phyloP scores from a whole-genome alignment of 768 basidiomycete genomes.

The Kwoniella mangroviensis region DNA sequence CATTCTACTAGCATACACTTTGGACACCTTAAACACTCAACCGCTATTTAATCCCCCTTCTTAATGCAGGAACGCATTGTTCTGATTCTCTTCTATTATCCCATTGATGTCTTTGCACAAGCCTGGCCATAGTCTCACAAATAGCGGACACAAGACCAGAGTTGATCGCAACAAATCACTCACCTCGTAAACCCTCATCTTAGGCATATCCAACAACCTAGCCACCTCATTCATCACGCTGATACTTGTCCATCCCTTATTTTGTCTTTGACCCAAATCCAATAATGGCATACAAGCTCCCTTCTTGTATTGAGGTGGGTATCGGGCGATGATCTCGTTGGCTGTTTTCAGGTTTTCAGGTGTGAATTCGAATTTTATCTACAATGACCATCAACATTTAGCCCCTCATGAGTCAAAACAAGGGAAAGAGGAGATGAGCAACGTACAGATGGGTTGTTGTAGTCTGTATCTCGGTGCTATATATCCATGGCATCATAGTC shows the following conservation, averaged over 20 bases:
- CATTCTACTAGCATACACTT: too few species aligned
- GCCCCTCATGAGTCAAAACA: neutral
- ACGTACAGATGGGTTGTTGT: slow-evolving; percentile 87
- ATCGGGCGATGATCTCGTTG: slow-evolving; percentile 84
- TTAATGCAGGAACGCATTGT: too few species aligned
- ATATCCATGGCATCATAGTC: neutral
- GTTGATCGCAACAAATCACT: too few species aligned
- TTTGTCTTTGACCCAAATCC: slow-evolving; percentile 94
- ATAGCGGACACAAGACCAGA: too few species aligned
- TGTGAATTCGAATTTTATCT: slow-evolving; percentile 91
- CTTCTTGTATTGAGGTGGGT: slow-evolving; percentile 98
- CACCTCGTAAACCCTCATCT: slow-evolving; percentile 95
- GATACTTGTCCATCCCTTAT: slow-evolving; percentile 97
- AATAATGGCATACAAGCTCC: slow-evolving; percentile 96
- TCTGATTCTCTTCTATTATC: too few species aligned
- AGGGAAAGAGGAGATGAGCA: neutral
- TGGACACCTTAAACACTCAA: too few species aligned
- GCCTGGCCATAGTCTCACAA: too few species aligned
- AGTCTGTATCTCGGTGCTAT: slow-evolving; percentile 93
- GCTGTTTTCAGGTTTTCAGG: slow-evolving; percentile 82
- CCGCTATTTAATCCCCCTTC: too few species aligned
- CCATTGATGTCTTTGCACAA: too few species aligned
- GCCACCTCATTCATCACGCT: slow-evolving; percentile 99
- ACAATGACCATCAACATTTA: slow-evolving; percentile 7
- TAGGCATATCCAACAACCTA: slow-evolving; percentile 86